Evolutionary conservation across 2,329 filamentous ascomycete genomes (phyloP).

Genomic region (Aspergillus neoniger): DNA sequence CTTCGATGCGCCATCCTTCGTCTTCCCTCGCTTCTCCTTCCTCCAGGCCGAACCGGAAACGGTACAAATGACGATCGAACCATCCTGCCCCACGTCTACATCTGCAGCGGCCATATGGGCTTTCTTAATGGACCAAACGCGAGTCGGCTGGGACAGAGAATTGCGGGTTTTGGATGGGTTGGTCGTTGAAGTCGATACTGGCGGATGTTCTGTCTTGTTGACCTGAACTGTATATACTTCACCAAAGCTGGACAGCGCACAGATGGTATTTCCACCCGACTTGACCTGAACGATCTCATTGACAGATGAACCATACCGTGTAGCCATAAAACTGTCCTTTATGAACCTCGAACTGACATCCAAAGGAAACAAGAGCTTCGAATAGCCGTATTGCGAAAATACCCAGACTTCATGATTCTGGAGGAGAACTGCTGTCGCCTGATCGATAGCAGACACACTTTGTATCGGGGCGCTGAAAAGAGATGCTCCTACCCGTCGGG

Average conservation of each 20-base stretch:
- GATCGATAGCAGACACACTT: conserved; percentile 84
- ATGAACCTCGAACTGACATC: conserved; percentile 71
- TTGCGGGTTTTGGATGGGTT: conserved; percentile 89
- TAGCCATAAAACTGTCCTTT: conserved; percentile 64
- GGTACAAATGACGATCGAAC: conserved; percentile 91
- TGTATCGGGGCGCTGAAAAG: conserved; percentile 72
- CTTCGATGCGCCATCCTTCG: conserved; percentile 73
- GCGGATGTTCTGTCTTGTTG: conserved; percentile 65
- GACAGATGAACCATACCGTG: conserved; percentile 63
- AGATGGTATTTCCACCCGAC: conserved; percentile 87
- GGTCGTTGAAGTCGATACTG: conserved; percentile 73
- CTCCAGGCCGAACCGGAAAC: conserved; percentile 91
- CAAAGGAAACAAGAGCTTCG: conserved; percentile 80
- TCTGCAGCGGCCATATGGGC: conserved; percentile 81
- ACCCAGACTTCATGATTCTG: conserved; percentile 89
- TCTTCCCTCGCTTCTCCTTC: conserved; percentile 77
- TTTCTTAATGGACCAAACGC: conserved; percentile 87
- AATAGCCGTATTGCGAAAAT: conserved; percentile 94
- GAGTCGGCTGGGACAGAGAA: conserved; percentile 73
- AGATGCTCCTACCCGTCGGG: conserved; percentile 84
- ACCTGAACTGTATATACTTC: conserved; percentile 86
- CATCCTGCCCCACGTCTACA: conserved; percentile 86
- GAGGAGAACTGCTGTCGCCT: conserved; percentile 81
- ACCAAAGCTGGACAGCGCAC: conserved; percentile 78
- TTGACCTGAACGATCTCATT: conserved; percentile 75